Evolutionary conservation across 2,329 filamentous ascomycete genomes (phyloP).

Genomic region (Fusarium sororula): DNA sequence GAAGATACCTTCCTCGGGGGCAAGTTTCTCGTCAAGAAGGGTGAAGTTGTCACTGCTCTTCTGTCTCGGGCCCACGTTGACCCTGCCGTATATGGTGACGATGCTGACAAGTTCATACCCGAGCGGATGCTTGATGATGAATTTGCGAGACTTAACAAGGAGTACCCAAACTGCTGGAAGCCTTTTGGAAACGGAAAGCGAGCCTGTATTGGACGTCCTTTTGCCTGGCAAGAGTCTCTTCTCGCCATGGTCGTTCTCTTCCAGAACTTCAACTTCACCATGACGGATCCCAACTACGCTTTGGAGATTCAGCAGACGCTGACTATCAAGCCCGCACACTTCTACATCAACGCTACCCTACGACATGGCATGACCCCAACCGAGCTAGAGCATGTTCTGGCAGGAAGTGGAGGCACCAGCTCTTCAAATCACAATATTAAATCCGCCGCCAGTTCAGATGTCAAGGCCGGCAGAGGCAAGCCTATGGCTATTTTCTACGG

Average conservation of each 20-base stretch:
- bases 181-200: constrained; percentile 79
- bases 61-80: constrained; percentile 68
- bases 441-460: not conserved
- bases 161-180: constrained; percentile 73
- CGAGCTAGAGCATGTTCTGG: constrained; percentile 57
- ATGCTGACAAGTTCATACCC: constrained; percentile 72
- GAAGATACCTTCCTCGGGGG: constrained; percentile 66
- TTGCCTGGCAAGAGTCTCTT: constrained; percentile 78
- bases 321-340: constrained; percentile 70
- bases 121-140: constrained; percentile 77
- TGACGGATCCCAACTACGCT: constrained; percentile 66
- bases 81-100: constrained; percentile 70
- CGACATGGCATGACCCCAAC: constrained; percentile 58
- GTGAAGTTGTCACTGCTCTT: constrained; percentile 59
- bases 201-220: constrained; percentile 76
- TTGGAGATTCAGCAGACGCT: constrained; percentile 65
- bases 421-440: constrained; percentile 9
- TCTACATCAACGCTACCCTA: constrained; percentile 68
- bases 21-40: constrained; percentile 67
- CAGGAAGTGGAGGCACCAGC: constrained; percentile 26
- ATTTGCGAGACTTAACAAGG: constrained; percentile 68
- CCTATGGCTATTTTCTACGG: constrained; percentile 76
- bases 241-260: constrained; percentile 70
- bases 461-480: constrained; percentile 40
- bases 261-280: constrained; percentile 75